phyloP scores from a whole-genome alignment of 768 basidiomycete genomes.

The Dioszegia hungarica region DNA sequence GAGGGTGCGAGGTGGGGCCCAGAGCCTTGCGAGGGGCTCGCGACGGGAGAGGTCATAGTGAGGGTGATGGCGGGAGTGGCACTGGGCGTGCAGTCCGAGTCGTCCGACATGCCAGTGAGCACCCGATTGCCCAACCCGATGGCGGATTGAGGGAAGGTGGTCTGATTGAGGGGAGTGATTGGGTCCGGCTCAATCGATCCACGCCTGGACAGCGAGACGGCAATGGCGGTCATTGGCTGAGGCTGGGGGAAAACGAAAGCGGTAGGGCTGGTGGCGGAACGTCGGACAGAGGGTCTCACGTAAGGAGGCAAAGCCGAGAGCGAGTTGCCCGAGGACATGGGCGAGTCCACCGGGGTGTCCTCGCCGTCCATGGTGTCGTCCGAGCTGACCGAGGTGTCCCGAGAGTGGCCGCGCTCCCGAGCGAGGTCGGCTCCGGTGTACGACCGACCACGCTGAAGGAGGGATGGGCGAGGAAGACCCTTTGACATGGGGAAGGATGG shows the following conservation, averaged over 20 bases:
- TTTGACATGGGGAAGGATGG: conserved; percentile 12
- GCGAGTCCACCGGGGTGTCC: neutral
- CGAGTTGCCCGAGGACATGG: neutral
- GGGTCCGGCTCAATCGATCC: conserved; percentile 12
- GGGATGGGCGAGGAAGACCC: conserved; percentile 20
- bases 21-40: neutral
- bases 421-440: conserved; percentile 44
- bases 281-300: conserved; percentile 12
- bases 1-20: neutral
- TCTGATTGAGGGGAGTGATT: conserved; percentile 28
- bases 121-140: conserved; percentile 9
- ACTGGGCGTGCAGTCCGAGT: neutral
- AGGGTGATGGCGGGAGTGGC: neutral
- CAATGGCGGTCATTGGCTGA: too few species aligned
- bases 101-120: neutral
- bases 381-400: neutral
- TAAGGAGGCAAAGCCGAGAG: neutral
- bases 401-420: conserved; percentile 12
- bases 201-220: conserved; percentile 3
- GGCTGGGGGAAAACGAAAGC: conserved; percentile 1
- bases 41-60: neutral
- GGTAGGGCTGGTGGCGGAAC: conserved; percentile 10
- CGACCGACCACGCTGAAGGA: conserved; percentile 39
- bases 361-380: neutral
- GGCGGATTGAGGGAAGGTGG: conserved; percentile 14